Evolutionary conservation across 257 asterid species (phyloP).

Genomic region (Anisodus tanguticus): DNA sequence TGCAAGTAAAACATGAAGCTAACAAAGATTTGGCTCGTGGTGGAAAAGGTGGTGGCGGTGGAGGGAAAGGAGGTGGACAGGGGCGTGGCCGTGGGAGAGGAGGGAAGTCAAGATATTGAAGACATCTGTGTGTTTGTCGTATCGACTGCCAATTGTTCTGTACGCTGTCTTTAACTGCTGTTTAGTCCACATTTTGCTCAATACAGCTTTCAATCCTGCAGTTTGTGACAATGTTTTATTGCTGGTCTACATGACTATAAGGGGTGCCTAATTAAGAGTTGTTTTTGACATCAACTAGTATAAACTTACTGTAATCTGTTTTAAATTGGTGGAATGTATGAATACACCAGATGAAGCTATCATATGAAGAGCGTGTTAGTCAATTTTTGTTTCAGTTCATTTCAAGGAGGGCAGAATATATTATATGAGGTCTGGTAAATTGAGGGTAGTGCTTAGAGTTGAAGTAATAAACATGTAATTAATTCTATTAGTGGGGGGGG

Average conservation of each 20-base stretch:
- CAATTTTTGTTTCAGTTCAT: neutral
- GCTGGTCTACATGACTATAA: neutral
- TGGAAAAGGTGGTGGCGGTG: constrained; percentile 59
- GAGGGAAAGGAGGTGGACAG: constrained; percentile 58
- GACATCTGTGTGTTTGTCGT: neutral
- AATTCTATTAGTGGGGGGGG: too few species aligned
- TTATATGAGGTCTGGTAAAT: neutral
- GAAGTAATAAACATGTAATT: neutral
- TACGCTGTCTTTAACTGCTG: neutral
- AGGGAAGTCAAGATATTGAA: constrained; percentile 21
- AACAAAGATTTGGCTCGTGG: constrained; percentile 68
- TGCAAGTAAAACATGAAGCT: constrained; percentile 68
- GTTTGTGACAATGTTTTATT: neutral
- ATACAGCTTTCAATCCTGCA: neutral
- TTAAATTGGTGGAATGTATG: neutral
- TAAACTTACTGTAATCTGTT: neutral
- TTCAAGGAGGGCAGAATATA: neutral
- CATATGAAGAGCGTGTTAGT: neutral
- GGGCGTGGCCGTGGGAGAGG: constrained; percentile 58
- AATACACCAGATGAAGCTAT: neutral
- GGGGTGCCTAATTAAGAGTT: neutral
- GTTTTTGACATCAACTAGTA: constrained; percentile 10
- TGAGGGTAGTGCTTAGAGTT: neutral
- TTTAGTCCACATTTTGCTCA: neutral
- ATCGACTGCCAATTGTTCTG: neutral